Evolutionary conservation across 1,284 basidiomycete species (phyloP).

Genomic region (Pterula multifida): DNA sequence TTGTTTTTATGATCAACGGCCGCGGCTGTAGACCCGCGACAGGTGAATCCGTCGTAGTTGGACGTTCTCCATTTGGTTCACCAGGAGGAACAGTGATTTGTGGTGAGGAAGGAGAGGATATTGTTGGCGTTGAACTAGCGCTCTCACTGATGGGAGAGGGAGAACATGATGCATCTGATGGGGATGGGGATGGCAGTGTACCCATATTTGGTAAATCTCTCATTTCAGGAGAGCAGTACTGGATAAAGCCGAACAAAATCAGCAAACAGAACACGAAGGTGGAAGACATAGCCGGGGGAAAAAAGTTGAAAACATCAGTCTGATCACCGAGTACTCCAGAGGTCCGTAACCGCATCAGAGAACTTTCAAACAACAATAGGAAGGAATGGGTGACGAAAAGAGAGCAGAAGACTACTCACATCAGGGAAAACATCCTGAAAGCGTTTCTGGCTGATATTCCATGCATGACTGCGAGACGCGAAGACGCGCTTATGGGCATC

Average conservation of each 20-base stretch:
- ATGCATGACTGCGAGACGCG: constrained; percentile 72
- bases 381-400: constrained; percentile 8
- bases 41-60: not conserved
- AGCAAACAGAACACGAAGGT: not conserved
- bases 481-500: constrained; percentile 69
- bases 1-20: constrained; percentile 10
- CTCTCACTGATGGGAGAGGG: not conserved
- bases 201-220: constrained; percentile 85
- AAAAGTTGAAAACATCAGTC: not conserved
- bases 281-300: not conserved
- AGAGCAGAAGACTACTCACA: constrained; percentile 31
- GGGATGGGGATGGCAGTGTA: constrained; percentile 30
- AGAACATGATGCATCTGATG: constrained; percentile 14
- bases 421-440: constrained; percentile 83
- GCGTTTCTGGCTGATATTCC: constrained; percentile 71
- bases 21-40: not conserved
- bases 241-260: constrained; percentile 6
- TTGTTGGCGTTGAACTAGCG: too few species aligned
- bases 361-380: not conserved
- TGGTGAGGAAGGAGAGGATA: not conserved
- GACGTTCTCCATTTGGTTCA: not conserved
- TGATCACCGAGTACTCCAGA: not conserved
- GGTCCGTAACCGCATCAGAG: constrained; percentile 5
- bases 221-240: constrained; percentile 60
- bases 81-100: not conserved